These are phyloP conservation scores for Penicillium cataractarum DNA, from an alignment of 495 filamentous ascomycete species.

Conservation along the genomic window DNA sequence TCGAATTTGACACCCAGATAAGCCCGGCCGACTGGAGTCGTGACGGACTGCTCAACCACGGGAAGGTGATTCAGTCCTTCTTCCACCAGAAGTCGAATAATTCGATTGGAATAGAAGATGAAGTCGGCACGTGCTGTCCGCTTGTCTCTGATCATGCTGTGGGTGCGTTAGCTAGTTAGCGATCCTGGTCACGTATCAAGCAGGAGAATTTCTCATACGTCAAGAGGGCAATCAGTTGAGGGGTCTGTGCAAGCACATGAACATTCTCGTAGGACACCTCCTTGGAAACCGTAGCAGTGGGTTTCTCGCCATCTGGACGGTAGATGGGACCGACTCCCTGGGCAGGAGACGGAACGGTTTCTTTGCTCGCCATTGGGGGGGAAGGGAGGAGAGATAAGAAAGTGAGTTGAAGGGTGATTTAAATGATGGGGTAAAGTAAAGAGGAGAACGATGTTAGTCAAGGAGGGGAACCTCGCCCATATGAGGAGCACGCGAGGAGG, in stretches of 20 bases:
- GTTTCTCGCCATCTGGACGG: slow-evolving; percentile 74
- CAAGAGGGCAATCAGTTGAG: slow-evolving; percentile 93
- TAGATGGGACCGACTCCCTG: slow-evolving; percentile 81
- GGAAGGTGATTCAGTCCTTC: slow-evolving; percentile 97
- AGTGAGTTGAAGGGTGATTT: background rate
- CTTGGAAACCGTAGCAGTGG: slow-evolving; percentile 87
- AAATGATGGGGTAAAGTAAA: background rate
- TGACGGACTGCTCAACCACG: slow-evolving; percentile 82
- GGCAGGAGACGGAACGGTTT: slow-evolving; percentile 57
- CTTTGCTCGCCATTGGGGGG: slow-evolving; percentile 31
- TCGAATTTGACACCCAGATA: slow-evolving; percentile 94
- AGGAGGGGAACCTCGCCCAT: background rate
- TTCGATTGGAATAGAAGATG: slow-evolving; percentile 98
- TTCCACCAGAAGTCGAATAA: slow-evolving; percentile 96
- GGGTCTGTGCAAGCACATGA: slow-evolving; percentile 86
- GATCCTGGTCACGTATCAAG: background rate
- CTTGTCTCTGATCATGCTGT: slow-evolving; percentile 92
- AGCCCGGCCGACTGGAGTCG: slow-evolving; percentile 84
- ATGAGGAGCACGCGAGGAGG: slow-evolving; percentile 4
- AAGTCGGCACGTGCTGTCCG: slow-evolving; percentile 90
- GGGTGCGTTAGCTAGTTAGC: slow-evolving; percentile 23
- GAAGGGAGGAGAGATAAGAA: background rate
- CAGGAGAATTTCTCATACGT: slow-evolving; percentile 71
- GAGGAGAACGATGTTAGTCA: background rate
- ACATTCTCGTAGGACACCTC: slow-evolving; percentile 83